A percentile compares a stretch with the other conserved stretches of the same genome.
Evolutionary conservation across 2,329 filamentous ascomycete species (phyloP).

Genomic region (Nemania diffusa): DNA sequence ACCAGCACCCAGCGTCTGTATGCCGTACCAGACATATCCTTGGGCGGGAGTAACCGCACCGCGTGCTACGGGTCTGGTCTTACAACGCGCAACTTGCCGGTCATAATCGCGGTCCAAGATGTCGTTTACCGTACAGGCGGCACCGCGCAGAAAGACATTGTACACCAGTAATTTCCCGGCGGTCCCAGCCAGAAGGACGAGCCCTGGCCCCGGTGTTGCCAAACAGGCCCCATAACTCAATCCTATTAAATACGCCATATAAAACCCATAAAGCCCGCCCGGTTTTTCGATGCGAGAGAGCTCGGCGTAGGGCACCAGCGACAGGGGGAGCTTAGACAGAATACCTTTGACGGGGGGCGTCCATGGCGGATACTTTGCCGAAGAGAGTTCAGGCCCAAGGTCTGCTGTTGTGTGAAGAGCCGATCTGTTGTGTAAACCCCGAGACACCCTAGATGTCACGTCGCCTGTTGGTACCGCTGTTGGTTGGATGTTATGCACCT

Average conservation of each 20-base stretch:
- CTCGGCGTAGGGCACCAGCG: slow-evolving; percentile 40
- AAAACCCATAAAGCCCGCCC: slow-evolving; percentile 40
- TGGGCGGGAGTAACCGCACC: slow-evolving; percentile 54
- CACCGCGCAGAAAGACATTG: slow-evolving; percentile 57
- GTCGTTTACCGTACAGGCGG: slow-evolving; percentile 66
- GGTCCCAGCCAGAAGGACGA: slow-evolving; percentile 13
- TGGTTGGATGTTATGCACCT: background rate
- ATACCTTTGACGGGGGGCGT: slow-evolving; percentile 34
- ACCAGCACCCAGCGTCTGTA: slow-evolving; percentile 50
- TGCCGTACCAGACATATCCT: slow-evolving; percentile 55
- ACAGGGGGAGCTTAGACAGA: slow-evolving; percentile 32
- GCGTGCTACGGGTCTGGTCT: slow-evolving; percentile 61
- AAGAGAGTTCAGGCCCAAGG: background rate
- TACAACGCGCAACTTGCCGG: slow-evolving; percentile 61
- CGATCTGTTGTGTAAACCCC: slow-evolving; percentile 4
- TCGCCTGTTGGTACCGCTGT: background rate
- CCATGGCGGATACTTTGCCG: slow-evolving; percentile 27
- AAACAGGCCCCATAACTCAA: slow-evolving; percentile 37
- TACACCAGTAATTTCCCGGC: slow-evolving; percentile 32
- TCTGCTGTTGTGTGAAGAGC: background rate
- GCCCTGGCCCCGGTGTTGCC: slow-evolving; percentile 9
- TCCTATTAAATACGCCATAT: slow-evolving; percentile 41
- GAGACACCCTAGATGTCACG: background rate
- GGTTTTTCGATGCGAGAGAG: slow-evolving; percentile 41
- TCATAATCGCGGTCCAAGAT: slow-evolving; percentile 65